Evolutionary conservation across 1,284 basidiomycete genomes (phyloP).

Genomic region (Ganoderma sinense): DNA sequence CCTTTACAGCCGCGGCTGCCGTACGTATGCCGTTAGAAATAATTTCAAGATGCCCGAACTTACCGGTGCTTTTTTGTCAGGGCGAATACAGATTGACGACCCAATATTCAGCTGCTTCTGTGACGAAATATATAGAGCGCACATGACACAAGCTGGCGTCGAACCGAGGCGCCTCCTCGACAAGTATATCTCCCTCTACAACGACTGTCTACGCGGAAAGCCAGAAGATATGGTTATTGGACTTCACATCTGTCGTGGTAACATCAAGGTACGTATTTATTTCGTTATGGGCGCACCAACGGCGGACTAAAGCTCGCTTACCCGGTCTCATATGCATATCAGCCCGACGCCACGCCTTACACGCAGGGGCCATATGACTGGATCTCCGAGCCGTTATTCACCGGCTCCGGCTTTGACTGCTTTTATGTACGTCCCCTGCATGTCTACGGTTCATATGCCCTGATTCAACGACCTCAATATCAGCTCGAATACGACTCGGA

Average conservation of each 20-base stretch:
- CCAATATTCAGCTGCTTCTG: slow-evolving; percentile 73
- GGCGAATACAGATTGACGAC: slow-evolving; percentile 76
- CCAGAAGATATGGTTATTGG: slow-evolving; percentile 70
- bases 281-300: too few species aligned
- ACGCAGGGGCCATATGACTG: slow-evolving; percentile 74
- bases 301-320: not conserved
- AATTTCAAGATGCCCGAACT: not conserved
- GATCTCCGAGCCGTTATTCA: slow-evolving; percentile 76
- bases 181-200: slow-evolving; percentile 73
- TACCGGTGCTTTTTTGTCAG: not conserved
- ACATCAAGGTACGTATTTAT: slow-evolving; percentile 59
- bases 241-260: slow-evolving; percentile 81
- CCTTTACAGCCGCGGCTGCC: slow-evolving; percentile 75
- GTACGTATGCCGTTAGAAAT: slow-evolving; percentile 34
- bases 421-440: slow-evolving; percentile 60
- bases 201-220: slow-evolving; percentile 63
- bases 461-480: slow-evolving; percentile 8
- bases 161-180: slow-evolving; percentile 71
- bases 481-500: slow-evolving; percentile 80
- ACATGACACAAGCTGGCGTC: slow-evolving; percentile 62
- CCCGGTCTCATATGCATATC: not conserved
- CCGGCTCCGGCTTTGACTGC: slow-evolving; percentile 70
- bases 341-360: slow-evolving; percentile 62
- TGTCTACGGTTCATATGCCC: not conserved
- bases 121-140: slow-evolving; percentile 58